Base-by-base conservation (phyloP, 495 filamentous ascomycete species). In the Neurospora sp. region DNA sequence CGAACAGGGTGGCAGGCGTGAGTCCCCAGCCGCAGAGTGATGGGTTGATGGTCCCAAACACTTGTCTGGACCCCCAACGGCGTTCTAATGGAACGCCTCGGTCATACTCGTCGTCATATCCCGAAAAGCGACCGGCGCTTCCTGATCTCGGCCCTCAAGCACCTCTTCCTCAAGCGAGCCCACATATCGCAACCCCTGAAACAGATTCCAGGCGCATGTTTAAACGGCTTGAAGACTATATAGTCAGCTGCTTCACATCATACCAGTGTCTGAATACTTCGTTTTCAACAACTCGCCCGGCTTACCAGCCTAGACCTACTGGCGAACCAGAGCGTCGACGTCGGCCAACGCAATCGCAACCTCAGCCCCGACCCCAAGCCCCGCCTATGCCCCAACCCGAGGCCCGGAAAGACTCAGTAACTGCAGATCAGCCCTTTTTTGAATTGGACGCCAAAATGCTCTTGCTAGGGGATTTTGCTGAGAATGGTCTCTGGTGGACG, bases 401-500 rank as follows among this genome's bases (percentile, higher is more conserved):
- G 68, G 70, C 72, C 16, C 81, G 78, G 35, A 82, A 73, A 71
- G 80, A 81, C 66, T 48, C 72, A 18, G 68, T 74, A 18, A 75
- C 70, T 71, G 80, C 69, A 46, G 81, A 83, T n/a, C 74, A 79
- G 31, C 73, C 79, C 9, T 81, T 85, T 48, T 74, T 79, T 22
- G 83, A 84, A 22, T 80, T 93, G 37, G 93, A 96, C 79, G 88
- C 91, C 0, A 96, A 94, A 79, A 90, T 92, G 0, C 83, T 96
- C 14, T 84, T 95, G 14, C 79, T 94, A n/a, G 93, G 93, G 16
- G 89, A 95, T 73, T 82, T 96, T 74, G 91, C 90, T 0, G 92
- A 96, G 79, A 96, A 95, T 78, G 93, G 93, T 2, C 87, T 87
- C 16, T 96, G 92, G 93, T 96, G 92, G 92, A 91, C 89, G 70